Conservation (phyloP, 2,329 filamentous ascomycete species). For the Paramyrothecium roridum region DNA sequence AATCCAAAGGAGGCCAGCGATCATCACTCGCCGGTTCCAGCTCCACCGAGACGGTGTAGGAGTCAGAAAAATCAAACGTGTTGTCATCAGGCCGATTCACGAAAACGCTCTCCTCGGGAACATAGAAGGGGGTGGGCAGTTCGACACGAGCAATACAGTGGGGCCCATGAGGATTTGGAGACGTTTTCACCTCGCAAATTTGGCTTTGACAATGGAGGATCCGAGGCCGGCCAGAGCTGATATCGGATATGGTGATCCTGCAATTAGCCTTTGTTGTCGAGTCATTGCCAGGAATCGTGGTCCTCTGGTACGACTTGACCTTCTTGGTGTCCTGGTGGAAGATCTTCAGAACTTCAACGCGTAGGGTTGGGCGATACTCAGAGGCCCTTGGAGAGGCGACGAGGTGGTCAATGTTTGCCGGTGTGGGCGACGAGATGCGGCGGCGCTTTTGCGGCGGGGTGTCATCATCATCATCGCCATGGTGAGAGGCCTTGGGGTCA, state of each 20-base stretch:
- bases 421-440: constrained; percentile 39
- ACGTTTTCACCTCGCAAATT: constrained; percentile 48
- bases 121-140: constrained; percentile 45
- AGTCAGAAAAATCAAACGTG: constrained; percentile 44
- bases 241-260: constrained; percentile 33
- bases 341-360: constrained; percentile 51
- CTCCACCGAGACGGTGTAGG: constrained; percentile 49
- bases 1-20: constrained; percentile 50
- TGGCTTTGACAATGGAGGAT: constrained; percentile 53
- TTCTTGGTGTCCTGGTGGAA: constrained; percentile 44
- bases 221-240: constrained; percentile 30
- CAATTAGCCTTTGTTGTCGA: constrained; percentile 31
- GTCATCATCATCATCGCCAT: constrained; percentile 31
- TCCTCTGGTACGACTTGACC: constrained; percentile 22
- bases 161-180: constrained; percentile 43
- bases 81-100: constrained; percentile 45
- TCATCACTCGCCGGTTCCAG: constrained; percentile 47
- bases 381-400: constrained; percentile 23
- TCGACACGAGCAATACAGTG: constrained; percentile 46
- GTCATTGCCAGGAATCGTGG: constrained; percentile 23
- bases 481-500: constrained; percentile 17
- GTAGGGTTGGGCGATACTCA: constrained; percentile 38
- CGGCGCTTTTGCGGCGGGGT: constrained; percentile 46
- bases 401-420: constrained; percentile 27
- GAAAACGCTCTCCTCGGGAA: constrained; percentile 49